Percentiles rank a stretch among this genome's conserved stretches.
Conservation (phyloP, 2,329 filamentous ascomycete genomes). For the Xylaria sp. region DNA sequence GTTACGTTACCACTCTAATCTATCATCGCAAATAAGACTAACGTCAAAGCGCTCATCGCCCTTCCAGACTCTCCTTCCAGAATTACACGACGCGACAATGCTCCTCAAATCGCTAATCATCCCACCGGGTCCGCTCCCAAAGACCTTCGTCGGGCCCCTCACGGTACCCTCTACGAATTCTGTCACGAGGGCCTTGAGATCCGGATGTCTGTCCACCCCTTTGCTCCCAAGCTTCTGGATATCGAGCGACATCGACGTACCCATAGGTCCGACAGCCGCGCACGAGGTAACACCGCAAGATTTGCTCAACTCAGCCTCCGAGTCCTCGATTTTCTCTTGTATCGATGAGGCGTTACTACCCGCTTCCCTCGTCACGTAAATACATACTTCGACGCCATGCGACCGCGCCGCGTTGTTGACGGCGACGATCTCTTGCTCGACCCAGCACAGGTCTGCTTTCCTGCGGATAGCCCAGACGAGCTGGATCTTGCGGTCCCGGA, state of each 20-base stretch:
- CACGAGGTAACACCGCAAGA: constrained; percentile 25
- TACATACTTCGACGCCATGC: constrained; percentile 55
- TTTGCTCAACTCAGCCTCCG: constrained; percentile 15
- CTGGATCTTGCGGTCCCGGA: constrained; percentile 55
- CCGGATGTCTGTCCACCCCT: constrained; percentile 48
- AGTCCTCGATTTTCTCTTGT: constrained; percentile 35
- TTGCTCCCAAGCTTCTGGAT: constrained; percentile 40
- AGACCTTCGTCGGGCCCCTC: constrained; percentile 58
- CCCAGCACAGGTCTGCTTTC: constrained; percentile 61
- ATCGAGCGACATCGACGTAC: constrained; percentile 32
- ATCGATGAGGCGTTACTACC: constrained; percentile 37
- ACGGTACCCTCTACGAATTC: constrained; percentile 55
- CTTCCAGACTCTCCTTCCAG: constrained; percentile 59
- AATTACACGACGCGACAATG: constrained; percentile 60
- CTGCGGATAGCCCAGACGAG: constrained; percentile 70
- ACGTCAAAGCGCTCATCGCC: constrained; percentile 63
- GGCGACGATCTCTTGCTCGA: constrained; percentile 59
- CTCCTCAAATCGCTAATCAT: constrained; percentile 64
- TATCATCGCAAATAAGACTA: constrained; percentile 63
- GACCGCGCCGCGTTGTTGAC: constrained; percentile 49
- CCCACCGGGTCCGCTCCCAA: constrained; percentile 64
- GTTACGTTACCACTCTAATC: constrained; percentile 57
- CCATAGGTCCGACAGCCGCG: constrained; percentile 30
- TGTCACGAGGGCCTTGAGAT: constrained; percentile 53
- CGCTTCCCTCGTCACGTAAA: constrained; percentile 64